Percentiles rank a stretch among this genome's conserved stretches.
Evolutionary conservation across 2,329 filamentous ascomycete species (phyloP).

Genomic region (Monosporascus sp.): DNA sequence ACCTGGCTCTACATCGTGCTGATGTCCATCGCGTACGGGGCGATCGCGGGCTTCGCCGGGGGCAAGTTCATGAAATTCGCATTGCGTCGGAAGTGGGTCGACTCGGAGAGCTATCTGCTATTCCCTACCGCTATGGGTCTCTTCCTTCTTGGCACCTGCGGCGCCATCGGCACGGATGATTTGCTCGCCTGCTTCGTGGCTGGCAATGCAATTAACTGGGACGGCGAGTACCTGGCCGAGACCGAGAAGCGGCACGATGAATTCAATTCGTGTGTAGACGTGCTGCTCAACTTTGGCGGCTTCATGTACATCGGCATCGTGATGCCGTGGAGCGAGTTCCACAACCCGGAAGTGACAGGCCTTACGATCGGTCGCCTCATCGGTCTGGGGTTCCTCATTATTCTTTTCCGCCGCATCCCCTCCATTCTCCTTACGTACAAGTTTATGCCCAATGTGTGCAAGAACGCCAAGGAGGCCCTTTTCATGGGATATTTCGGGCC

Average conservation of each 20-base stretch:
- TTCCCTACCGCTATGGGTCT: conserved; percentile 48
- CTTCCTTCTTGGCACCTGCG: conserved; percentile 53
- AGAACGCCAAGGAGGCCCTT: conserved; percentile 51
- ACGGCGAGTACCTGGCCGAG: conserved; percentile 53
- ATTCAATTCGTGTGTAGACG: conserved; percentile 53
- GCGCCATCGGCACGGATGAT: conserved; percentile 53
- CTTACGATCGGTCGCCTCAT: conserved; percentile 46
- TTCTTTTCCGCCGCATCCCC: conserved; percentile 52
- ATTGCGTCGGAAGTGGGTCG: conserved; percentile 46
- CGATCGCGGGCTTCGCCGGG: conserved; percentile 41
- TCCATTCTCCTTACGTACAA: conserved; percentile 49
- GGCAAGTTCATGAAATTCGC: conserved; percentile 42
- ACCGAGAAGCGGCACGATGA: conserved; percentile 52
- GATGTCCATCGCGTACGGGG: conserved; percentile 47
- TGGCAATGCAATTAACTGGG: conserved; percentile 57
- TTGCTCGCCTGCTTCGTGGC: conserved; percentile 57
- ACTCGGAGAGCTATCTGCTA: conserved; percentile 48
- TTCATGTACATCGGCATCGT: conserved; percentile 55
- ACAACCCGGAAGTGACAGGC: conserved; percentile 46
- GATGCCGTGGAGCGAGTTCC: conserved; percentile 51
- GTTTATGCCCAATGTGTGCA: conserved; percentile 46
- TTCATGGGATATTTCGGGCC: conserved; percentile 69
- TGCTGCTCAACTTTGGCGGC: conserved; percentile 54
- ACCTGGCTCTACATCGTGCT: conserved; percentile 56
- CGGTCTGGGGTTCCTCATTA: conserved; percentile 45